Evolutionary conservation across 2,329 filamentous ascomycete genomes (phyloP).

Genomic region (Xylaria sp.): DNA sequence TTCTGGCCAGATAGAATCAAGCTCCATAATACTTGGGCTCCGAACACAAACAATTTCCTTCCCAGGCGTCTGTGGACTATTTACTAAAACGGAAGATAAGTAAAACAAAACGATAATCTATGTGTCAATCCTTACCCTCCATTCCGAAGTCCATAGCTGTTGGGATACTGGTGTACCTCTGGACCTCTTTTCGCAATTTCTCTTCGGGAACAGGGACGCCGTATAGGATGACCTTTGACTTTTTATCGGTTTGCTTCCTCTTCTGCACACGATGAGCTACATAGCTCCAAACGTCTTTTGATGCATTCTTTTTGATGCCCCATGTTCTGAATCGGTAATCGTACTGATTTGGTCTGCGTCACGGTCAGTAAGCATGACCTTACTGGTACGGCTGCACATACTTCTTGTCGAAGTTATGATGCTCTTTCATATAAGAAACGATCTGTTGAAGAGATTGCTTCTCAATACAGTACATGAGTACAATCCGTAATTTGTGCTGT

Average conservation of each 20-base stretch:
- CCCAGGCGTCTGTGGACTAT: conserved; percentile 3
- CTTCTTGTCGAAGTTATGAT: conserved; percentile 14
- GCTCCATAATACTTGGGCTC: background rate
- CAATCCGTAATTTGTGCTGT: conserved; percentile 8
- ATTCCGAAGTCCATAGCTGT: conserved; percentile 1
- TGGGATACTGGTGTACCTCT: conserved; percentile 8
- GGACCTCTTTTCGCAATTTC: background rate
- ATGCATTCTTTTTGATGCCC: conserved; percentile 6
- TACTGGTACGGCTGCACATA: background rate
- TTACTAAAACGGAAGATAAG: background rate
- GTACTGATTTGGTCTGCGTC: conserved; percentile 6
- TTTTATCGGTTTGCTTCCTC: background rate
- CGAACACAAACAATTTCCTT: background rate
- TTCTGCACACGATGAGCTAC: conserved; percentile 1
- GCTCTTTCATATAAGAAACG: background rate
- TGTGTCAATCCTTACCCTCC: background rate
- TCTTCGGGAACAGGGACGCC: background rate
- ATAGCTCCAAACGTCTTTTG: conserved; percentile 1
- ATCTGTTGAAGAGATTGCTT: background rate
- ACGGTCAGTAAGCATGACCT: background rate
- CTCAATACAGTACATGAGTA: background rate
- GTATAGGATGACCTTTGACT: background rate
- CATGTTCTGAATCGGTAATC: conserved; percentile 17
- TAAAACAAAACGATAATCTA: background rate
- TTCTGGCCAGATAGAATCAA: background rate